phyloP scores from a whole-genome alignment of 2,329 filamentous ascomycete genomes.

The Cryoendolithus antarcticus region DNA sequence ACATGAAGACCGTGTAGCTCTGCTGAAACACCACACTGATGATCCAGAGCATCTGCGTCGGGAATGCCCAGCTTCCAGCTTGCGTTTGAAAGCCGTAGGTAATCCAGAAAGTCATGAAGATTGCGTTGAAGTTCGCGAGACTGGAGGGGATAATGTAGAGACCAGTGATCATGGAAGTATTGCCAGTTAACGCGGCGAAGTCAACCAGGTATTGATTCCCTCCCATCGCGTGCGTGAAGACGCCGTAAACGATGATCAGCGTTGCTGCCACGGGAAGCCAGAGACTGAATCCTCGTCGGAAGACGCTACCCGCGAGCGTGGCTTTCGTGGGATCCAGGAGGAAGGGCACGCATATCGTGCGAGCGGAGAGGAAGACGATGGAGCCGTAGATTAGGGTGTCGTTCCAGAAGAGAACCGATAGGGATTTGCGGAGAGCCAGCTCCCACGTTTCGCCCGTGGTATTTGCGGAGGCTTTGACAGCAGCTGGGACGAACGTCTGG shows the following conservation, averaged over 20 bases:
- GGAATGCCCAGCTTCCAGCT: conserved; percentile 30
- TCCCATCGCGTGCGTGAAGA: conserved; percentile 18
- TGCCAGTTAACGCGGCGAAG: conserved; percentile 25
- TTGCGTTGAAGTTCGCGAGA: conserved; percentile 34
- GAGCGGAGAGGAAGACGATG: conserved; percentile 33
- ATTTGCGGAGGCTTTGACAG: conserved; percentile 27
- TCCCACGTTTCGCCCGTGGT: conserved; percentile 25
- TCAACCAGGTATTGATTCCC: conserved; percentile 21
- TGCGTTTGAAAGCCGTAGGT: conserved; percentile 25
- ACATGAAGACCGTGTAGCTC: conserved; percentile 36
- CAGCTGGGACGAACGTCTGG: conserved; percentile 28
- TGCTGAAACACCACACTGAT: conserved; percentile 32
- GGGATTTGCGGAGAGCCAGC: conserved; percentile 28
- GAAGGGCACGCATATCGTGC: conserved; percentile 26
- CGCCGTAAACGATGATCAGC: conserved; percentile 25
- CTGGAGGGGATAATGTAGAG: conserved; percentile 26
- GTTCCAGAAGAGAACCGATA: conserved; percentile 36
- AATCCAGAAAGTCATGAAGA: conserved; percentile 36
- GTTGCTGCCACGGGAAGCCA: conserved; percentile 29
- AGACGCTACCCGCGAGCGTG: conserved; percentile 25
- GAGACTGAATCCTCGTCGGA: conserved; percentile 29
- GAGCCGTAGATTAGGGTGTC: conserved; percentile 32
- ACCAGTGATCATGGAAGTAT: conserved; percentile 16
- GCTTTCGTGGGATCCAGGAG: conserved; percentile 22
- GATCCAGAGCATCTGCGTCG: conserved; percentile 33